These are phyloP conservation scores for Rheum nobile DNA, from an alignment of 148 eudicot species.

Conservation along the genomic window DNA sequence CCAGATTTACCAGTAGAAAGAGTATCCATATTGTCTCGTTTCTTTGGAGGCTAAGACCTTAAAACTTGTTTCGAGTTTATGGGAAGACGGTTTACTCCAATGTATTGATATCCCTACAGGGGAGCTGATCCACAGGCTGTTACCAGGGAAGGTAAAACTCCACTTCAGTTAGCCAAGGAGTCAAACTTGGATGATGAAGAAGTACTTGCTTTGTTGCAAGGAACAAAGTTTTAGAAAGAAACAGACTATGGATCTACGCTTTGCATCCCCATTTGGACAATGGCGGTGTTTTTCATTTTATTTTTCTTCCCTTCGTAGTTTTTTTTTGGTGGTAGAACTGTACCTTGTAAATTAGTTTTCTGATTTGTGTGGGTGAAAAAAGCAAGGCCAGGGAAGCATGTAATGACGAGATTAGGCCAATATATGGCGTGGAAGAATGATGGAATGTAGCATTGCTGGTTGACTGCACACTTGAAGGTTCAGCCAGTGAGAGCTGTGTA, in stretches of 20 bases:
- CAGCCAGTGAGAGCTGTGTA: background rate
- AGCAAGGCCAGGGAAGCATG: background rate
- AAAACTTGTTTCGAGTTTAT: background rate
- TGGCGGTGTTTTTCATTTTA: background rate
- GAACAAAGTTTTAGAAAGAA: constrained; percentile 25
- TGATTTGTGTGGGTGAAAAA: background rate
- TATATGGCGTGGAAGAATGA: background rate
- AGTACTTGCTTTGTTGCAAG: constrained; percentile 51
- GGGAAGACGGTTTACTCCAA: background rate
- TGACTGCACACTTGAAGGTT: background rate
- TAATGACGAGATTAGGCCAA: background rate
- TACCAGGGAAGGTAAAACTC: constrained; percentile 49
- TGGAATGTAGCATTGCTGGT: background rate
- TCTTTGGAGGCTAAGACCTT: background rate
- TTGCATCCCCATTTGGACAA: constrained; percentile 5
- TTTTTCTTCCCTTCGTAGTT: background rate
- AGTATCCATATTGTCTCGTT: no score
- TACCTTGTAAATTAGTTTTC: constrained; percentile 6
- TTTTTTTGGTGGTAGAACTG: background rate
- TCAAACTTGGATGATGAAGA: constrained; percentile 59
- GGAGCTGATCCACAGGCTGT: constrained; percentile 68
- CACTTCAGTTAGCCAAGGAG: constrained; percentile 57
- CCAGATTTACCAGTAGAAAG: no score
- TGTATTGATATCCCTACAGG: constrained; percentile 31
- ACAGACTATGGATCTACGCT: background rate